Base-by-base conservation (phyloP, 257 asterid species). In the Nicotiana knightiana region DNA sequence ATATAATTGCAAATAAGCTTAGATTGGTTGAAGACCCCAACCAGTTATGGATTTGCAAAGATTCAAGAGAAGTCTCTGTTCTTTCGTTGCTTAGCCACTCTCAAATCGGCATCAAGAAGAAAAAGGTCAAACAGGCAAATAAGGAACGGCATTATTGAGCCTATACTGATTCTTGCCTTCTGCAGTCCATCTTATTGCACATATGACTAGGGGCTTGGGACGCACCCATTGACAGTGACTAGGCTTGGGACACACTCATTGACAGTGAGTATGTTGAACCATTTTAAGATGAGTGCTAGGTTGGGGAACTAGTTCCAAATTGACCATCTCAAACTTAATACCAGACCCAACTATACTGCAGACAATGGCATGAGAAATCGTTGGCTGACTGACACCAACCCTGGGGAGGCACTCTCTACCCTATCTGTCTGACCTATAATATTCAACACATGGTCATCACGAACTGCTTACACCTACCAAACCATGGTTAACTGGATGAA, bases 111-210 rank as follows among this genome's bases (percentile, higher is more conserved):
- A 35, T 67, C 30, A 3, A 35, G 54, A 51, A 35, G 30, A 67
- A 67, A 67, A 67, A 35, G 37, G 16, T 35, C 76, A 67, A 67
- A 35, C 8, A 37, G 54, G 76, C 24, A 67, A 35, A 18, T 26
- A 35, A 51, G 76, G 76, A 67, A 30, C 39, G 53, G 54, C 39
- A 67, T 37, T 67, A 67, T 67, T 37, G 17, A 67, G 54, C 32
- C 32, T 35, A 67, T 67, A 67, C 17, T 67, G 76, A 67, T 67
- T 43, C 76, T 67, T 35, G 76, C 76, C 73, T 15, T 35, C 76
- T 5, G 54, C 39, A 15, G 37, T 37, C 54, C 76, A 18, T 35
- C 17, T 37, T 67, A 35, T 24, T 9, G 76, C 53, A 67, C 53
- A 37, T 26, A 18, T 67, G 76, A 67, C 7, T 9, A 67, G 76